phyloP scores from a whole-genome alignment of 2,329 filamentous ascomycete species.

The Nothophaeocryptopus gaeumannii region DNA sequence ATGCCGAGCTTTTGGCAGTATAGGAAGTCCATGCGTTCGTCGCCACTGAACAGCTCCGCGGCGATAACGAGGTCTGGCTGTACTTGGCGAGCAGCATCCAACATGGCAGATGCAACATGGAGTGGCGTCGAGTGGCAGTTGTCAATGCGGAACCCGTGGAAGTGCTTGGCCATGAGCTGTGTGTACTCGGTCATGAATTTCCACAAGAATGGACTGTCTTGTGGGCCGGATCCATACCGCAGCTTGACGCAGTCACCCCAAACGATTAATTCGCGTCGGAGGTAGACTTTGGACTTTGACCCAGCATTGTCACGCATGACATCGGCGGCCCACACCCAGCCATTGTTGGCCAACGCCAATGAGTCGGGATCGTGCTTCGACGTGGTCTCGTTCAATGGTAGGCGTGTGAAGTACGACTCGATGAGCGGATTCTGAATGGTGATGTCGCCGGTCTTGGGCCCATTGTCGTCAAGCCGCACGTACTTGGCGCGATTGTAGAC shows the following conservation, averaged over 20 bases:
- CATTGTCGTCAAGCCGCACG: slow-evolving; percentile 84
- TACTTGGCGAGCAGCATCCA: slow-evolving; percentile 87
- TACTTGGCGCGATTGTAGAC: slow-evolving; percentile 95
- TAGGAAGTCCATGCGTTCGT: slow-evolving; percentile 91
- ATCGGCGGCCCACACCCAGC: slow-evolving; percentile 98
- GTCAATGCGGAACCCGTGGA: slow-evolving; percentile 92
- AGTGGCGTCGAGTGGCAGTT: slow-evolving; percentile 97
- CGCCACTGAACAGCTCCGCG: slow-evolving; percentile 92
- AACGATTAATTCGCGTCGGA: slow-evolving; percentile 93
- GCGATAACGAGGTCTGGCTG: slow-evolving; percentile 87
- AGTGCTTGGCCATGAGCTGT: slow-evolving; percentile 87
- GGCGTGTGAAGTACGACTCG: slow-evolving; percentile 89
- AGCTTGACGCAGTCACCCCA: slow-evolving; percentile 99
- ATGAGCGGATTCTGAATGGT: slow-evolving; percentile 75
- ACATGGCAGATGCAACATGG: slow-evolving; percentile 88
- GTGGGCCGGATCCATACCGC: slow-evolving; percentile 73
- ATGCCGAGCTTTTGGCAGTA: slow-evolving; percentile 92
- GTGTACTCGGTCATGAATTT: slow-evolving; percentile 94
- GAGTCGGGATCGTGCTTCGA: slow-evolving; percentile 72
- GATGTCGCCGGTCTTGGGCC: slow-evolving; percentile 80
- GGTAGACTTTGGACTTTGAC: slow-evolving; percentile 82
- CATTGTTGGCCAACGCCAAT: slow-evolving; percentile 86
- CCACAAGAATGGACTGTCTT: slow-evolving; percentile 93
- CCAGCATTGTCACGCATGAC: slow-evolving; percentile 92
- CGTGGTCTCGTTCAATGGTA: slow-evolving; percentile 76